Percentiles rank a stretch among this genome's conserved stretches.
Conservation (phyloP, 371 early-diverging fungal species). For the Mortierella sp. region DNA sequence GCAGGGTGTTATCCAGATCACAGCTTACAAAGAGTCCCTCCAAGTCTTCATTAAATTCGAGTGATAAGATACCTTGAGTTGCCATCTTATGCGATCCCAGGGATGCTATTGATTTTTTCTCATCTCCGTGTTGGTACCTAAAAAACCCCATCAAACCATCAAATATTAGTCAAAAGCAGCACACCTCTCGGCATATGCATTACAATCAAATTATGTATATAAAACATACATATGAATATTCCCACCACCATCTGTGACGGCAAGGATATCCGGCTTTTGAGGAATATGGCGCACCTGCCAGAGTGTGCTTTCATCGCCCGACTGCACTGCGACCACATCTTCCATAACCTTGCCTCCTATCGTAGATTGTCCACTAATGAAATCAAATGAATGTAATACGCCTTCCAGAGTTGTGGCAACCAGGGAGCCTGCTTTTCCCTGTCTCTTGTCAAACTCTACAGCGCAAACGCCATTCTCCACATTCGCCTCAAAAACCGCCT, state of each 20-base stretch:
- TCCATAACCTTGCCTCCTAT: not conserved
- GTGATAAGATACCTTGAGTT: slow-evolving; percentile 55
- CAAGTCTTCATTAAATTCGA: slow-evolving; percentile 65
- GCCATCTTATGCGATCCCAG: slow-evolving; percentile 58
- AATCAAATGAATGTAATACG: slow-evolving; percentile 37
- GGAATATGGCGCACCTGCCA: slow-evolving; percentile 84
- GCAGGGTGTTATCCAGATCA: slow-evolving; percentile 66
- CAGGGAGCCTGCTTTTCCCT: slow-evolving; percentile 60
- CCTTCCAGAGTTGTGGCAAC: slow-evolving; percentile 68
- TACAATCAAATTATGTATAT: not conserved
- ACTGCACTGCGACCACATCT: slow-evolving; percentile 43
- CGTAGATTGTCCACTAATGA: slow-evolving; percentile 18
- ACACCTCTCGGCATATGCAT: too few relatives aligned
- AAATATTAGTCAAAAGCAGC: too few relatives aligned
- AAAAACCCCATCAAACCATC: not conserved
- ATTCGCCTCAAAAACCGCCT: slow-evolving; percentile 80
- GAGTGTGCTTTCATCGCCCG: slow-evolving; percentile 70
- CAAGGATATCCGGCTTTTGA: slow-evolving; percentile 72
- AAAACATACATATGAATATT: slow-evolving; percentile 62
- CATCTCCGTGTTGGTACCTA: slow-evolving; percentile 40
- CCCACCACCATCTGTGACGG: slow-evolving; percentile 77
- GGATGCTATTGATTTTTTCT: slow-evolving; percentile 8
- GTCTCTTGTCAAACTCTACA: slow-evolving; percentile 68
- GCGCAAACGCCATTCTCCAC: slow-evolving; percentile 80
- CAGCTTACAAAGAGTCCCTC: slow-evolving; percentile 66